These are phyloP conservation scores for Hortaea werneckii DNA, from an alignment of 2,329 filamentous ascomycete species.

Conservation along the genomic window DNA sequence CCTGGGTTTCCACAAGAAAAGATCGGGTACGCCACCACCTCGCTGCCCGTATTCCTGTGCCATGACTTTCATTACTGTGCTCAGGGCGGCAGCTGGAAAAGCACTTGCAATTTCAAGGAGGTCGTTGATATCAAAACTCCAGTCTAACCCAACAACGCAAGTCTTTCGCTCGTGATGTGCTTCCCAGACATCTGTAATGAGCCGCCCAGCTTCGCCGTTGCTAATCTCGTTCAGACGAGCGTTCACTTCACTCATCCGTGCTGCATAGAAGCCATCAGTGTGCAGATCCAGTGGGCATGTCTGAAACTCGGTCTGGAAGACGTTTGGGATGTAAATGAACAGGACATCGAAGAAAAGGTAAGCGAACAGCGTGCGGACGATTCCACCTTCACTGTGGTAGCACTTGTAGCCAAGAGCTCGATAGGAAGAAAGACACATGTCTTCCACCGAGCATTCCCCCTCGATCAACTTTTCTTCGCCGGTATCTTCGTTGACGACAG, in stretches of 20 bases:
- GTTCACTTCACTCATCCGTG: conserved; percentile 82
- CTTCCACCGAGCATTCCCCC: conserved; percentile 77
- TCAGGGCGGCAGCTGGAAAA: conserved; percentile 71
- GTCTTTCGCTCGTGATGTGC: conserved; percentile 61
- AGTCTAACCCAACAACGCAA: conserved; percentile 84
- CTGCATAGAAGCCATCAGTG: conserved; percentile 83
- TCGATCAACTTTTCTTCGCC: conserved; percentile 21
- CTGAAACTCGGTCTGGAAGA: conserved; percentile 93
- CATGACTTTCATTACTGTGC: conserved; percentile 82
- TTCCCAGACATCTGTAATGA: conserved; percentile 60
- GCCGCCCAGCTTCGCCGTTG: conserved; percentile 61
- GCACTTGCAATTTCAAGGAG: conserved; percentile 67
- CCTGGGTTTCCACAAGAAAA: conserved; percentile 68
- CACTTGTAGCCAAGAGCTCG: conserved; percentile 80
- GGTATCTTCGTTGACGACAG: conserved; percentile 4
- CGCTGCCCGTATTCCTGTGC: conserved; percentile 87
- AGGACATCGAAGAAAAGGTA: conserved; percentile 90
- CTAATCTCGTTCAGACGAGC: conserved; percentile 74
- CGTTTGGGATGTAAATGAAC: conserved; percentile 87
- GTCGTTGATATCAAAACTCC: conserved; percentile 74
- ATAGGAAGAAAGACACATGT: conserved; percentile 86
- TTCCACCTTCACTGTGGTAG: conserved; percentile 85
- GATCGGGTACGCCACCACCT: conserved; percentile 80
- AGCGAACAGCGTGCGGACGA: conserved; percentile 71
- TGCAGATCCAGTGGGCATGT: conserved; percentile 87